Evolutionary conservation across 2,329 filamentous ascomycete genomes (phyloP).

Genomic region (Colletotrichum tanaceti): DNA sequence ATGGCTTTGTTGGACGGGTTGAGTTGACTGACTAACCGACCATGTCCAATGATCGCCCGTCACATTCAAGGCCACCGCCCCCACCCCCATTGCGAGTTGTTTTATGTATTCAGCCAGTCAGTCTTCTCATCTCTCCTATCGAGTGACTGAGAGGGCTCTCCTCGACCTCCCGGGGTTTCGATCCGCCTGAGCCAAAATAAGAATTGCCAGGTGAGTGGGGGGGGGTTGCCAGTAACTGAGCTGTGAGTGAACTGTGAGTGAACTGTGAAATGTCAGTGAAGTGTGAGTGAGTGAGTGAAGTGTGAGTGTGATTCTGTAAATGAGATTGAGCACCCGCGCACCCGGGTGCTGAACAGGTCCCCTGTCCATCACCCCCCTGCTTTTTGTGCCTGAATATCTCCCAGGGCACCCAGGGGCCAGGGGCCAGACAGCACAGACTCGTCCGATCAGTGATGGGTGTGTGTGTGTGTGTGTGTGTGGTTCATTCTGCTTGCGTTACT

Average conservation of each 20-base stretch:
- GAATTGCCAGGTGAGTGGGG: too few relatives aligned
- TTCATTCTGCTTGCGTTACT: background rate
- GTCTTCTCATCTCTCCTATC: background rate
- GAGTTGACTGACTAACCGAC: constrained; percentile 4
- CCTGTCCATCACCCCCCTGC: too few relatives aligned
- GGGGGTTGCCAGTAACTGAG: too few relatives aligned
- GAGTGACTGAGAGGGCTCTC: background rate
- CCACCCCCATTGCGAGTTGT: background rate
- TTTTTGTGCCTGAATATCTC: too few relatives aligned
- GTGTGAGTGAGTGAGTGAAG: too few relatives aligned
- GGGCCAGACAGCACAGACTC: constrained; percentile 21
- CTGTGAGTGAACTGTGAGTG: too few relatives aligned
- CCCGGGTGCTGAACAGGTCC: too few relatives aligned
- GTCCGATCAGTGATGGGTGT: background rate
- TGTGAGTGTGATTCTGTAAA: too few relatives aligned
- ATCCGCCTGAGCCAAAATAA: background rate
- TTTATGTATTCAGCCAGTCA: background rate
- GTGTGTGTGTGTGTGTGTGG: background rate
- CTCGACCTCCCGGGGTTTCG: background rate
- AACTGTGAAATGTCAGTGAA: too few relatives aligned
- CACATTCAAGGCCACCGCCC: background rate
- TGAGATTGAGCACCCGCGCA: too few relatives aligned
- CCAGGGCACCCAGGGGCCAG: too few relatives aligned
- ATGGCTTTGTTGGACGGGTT: background rate
- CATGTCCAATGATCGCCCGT: constrained; percentile 13